These are phyloP conservation scores for Cucumis hystrix DNA, from an alignment of 306 rosid genomes.

Conservation along the genomic window DNA sequence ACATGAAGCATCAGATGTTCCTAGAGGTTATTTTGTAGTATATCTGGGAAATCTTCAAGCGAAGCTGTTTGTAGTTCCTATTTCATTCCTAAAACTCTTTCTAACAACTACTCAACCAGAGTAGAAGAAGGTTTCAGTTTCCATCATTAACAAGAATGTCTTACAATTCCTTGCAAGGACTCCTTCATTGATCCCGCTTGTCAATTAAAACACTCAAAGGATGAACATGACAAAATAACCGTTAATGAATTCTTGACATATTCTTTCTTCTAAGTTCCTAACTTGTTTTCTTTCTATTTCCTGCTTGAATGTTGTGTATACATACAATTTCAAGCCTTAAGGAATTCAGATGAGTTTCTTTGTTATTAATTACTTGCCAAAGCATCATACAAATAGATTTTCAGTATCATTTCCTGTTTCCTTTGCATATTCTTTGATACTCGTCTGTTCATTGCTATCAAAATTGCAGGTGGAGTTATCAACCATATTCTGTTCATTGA, in stretches of 20 bases:
- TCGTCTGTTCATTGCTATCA: neutral
- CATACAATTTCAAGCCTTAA: neutral
- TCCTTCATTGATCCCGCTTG: neutral
- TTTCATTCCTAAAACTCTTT: slow-evolving; percentile 17
- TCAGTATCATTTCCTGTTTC: neutral
- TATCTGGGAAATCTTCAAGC: slow-evolving; percentile 22
- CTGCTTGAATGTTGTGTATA: neutral
- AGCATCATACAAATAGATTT: neutral
- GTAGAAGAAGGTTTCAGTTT: slow-evolving; percentile 1
- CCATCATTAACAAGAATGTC: slow-evolving; percentile 1
- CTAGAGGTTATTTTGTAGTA: slow-evolving; percentile 20
- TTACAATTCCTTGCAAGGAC: slow-evolving; percentile 6
- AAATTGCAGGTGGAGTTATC: neutral
- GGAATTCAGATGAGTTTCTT: neutral
- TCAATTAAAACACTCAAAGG: neutral
- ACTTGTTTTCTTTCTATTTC: neutral
- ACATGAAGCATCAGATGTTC: slow-evolving; percentile 9
- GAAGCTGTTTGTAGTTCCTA: slow-evolving; percentile 19
- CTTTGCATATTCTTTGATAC: neutral
- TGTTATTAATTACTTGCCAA: neutral
- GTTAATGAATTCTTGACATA: neutral
- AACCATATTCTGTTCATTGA: neutral
- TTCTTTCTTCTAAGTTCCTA: neutral
- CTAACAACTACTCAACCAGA: slow-evolving; percentile 7
- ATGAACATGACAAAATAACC: neutral